Percentiles rank a stretch among this genome's conserved stretches.
phyloP scores from a whole-genome alignment of 2,329 filamentous ascomycete genomes.

The Aspergillus sp. region DNA sequence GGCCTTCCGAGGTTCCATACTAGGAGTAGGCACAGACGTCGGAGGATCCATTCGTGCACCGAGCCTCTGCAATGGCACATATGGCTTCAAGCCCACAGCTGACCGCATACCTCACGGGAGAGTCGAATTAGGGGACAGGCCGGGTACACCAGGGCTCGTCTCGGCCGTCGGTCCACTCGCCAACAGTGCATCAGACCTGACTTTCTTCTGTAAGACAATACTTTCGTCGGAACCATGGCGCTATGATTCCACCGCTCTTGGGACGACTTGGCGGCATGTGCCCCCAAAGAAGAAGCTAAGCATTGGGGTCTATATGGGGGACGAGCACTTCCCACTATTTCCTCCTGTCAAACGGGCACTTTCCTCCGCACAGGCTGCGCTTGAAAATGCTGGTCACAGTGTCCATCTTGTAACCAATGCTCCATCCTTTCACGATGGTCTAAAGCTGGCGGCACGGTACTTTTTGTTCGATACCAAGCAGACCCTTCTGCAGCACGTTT shows the following conservation, averaged over 20 bases:
- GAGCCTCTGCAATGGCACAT: conserved; percentile 36
- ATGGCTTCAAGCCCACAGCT: conserved; percentile 39
- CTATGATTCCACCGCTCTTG: conserved; percentile 1
- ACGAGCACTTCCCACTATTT: neutral
- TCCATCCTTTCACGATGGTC: neutral
- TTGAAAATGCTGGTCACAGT: neutral
- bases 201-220: conserved; percentile 11
- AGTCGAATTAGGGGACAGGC: conserved; percentile 19
- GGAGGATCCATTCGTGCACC: conserved; percentile 42
- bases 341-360: neutral
- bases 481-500: neutral
- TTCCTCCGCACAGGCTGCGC: neutral
- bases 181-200: conserved; percentile 19
- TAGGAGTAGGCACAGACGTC: conserved; percentile 41
- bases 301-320: neutral
- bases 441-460: neutral
- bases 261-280: conserved; percentile 12
- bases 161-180: conserved; percentile 24
- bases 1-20: conserved; percentile 38
- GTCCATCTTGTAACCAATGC: neutral
- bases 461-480: neutral
- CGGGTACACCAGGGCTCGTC: conserved; percentile 23
- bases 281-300: neutral
- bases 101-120: conserved; percentile 35
- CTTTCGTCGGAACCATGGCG: neutral